Conservation (phyloP, 768 basidiomycete genomes). For the Amanita pseudoporphyria region DNA sequence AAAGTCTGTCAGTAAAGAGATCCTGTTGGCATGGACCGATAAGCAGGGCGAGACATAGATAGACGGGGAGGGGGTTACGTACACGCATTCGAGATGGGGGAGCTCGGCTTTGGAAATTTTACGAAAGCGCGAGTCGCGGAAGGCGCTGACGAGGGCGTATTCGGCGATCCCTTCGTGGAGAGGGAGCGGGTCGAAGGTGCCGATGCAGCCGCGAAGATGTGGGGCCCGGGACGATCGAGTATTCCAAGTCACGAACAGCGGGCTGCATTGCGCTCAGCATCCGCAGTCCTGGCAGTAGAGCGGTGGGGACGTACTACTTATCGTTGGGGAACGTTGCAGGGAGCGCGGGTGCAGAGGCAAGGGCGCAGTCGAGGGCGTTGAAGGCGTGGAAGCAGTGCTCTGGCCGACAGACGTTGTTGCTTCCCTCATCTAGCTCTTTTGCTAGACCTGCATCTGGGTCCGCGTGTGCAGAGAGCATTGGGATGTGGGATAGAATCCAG, state of each 20-base stretch:
- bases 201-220: slow-evolving; percentile 87
- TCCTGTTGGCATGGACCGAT: slow-evolving; percentile 29
- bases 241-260: slow-evolving; percentile 97
- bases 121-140: slow-evolving; percentile 80
- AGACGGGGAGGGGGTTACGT: slow-evolving; percentile 12
- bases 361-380: slow-evolving; percentile 71
- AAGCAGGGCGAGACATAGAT: not conserved
- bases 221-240: slow-evolving; percentile 51
- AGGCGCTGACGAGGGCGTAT: slow-evolving; percentile 88
- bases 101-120: slow-evolving; percentile 74
- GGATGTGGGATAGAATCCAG: slow-evolving; percentile 11
- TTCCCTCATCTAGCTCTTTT: slow-evolving; percentile 24
- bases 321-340: slow-evolving; percentile 58
- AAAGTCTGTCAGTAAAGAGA: slow-evolving; percentile 92
- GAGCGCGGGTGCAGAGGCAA: slow-evolving; percentile 48
- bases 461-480: slow-evolving; percentile 50
- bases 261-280: slow-evolving; percentile 32
- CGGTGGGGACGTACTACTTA: slow-evolving; percentile 55
- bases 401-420: slow-evolving; percentile 43
- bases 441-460: slow-evolving; percentile 32
- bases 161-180: slow-evolving; percentile 74
- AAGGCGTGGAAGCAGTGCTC: slow-evolving; percentile 81
- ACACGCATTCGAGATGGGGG: slow-evolving; percentile 80
- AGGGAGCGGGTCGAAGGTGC: slow-evolving; percentile 74
- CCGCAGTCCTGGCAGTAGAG: not conserved